Evolutionary conservation across 371 early-diverging fungal species (phyloP), one percentile per base, ranked within the genome.

Genomic region (Mucor piriformis): DNA sequence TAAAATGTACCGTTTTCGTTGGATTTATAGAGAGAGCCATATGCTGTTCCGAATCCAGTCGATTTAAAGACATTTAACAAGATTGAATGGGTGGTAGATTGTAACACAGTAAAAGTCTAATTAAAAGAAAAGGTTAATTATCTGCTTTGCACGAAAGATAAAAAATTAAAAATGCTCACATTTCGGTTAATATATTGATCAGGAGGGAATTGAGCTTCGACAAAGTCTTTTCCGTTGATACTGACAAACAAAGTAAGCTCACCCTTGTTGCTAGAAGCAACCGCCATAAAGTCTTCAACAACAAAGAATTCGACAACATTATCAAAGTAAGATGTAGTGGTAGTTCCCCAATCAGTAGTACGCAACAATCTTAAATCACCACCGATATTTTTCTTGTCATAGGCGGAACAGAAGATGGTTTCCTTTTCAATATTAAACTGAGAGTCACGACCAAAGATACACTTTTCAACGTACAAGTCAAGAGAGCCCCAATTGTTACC

Each of bases 1-100:
- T 86, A 96, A 57, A 78, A 82, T 3, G 89, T 88, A 34, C 94
- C 96, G 53, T 91, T 88, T 56, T 83, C 82, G 66, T 92, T 92
- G 44, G 93, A 91, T 54, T 88, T 90, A 74, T 93, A 91, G 1
- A 97, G 78, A 3, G 87, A 76, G 23, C 97, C 98, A 63, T 86
- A 87, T 49, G 93, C 90, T 12, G 68, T 61, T 11, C 79, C 88
- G 5, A 25, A 54, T 1, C 68, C 77, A 20, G 63, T 63, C 0
- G 78, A 71, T 37, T 82, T 83, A 51, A 88, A 85, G n/a, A 91
- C 81, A 58, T 93, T 91, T n/a, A 93, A 62, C 16, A 93, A 70
- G 13, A 93, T 72, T 5, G 83, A 69, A 54, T 88, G 90, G 0
- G 88, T 83, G 10, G 91, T 82, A 0, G 91, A 89, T 61, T 90